Base-by-base conservation (phyloP, 768 basidiomycete species). In the Agrocybe praecox region DNA sequence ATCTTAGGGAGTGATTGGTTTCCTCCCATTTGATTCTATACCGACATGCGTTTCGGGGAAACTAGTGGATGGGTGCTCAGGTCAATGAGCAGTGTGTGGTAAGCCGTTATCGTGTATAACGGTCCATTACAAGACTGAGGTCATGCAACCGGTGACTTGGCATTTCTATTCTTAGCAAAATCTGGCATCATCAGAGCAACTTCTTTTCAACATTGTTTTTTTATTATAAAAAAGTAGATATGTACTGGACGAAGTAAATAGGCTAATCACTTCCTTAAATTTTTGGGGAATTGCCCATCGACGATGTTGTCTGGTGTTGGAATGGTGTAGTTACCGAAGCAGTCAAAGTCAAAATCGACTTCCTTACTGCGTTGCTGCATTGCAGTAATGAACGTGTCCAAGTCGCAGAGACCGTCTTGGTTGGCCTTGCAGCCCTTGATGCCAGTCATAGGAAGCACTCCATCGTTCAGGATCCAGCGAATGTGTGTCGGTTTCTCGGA, bases 1-100 rank as follows among this genome's bases (percentile, higher is more conserved):
- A 99, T 86, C 79, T 92, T 97, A 47, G 93, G 94, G 32, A 80
- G 72, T 34, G 90, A 92, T 70, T 90, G 88, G 62, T 76, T 82
- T 65, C 72, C 80, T 56, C 90, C 90, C 90, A 92, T 92, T 19
- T 40, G 17, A 34, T 17, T n/a, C 26, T 46, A 34, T n/a, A 43
- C 36, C 19, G 32, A 23, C 45, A 43, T 53, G 29, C 14, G 50
- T 36, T 19, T 46, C 26, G 42, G 19, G 29, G 52, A 46, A 23
- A 26, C 29, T 36, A 19, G 17, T 23, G 10, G 14, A 21, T 23
- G 18, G 46, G 14, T 6, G 17, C 33, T 47, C 6, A 48, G 14
- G 40, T 42, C 22, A 19, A 19, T 32, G 33, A 40, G 12, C 14
- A 15, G 36, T 14, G 36, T 14, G 12, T 6, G 12, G 36, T n/a